Base-by-base conservation (phyloP, 1,139 yeast genomes). In the Taphrina sp. region DNA sequence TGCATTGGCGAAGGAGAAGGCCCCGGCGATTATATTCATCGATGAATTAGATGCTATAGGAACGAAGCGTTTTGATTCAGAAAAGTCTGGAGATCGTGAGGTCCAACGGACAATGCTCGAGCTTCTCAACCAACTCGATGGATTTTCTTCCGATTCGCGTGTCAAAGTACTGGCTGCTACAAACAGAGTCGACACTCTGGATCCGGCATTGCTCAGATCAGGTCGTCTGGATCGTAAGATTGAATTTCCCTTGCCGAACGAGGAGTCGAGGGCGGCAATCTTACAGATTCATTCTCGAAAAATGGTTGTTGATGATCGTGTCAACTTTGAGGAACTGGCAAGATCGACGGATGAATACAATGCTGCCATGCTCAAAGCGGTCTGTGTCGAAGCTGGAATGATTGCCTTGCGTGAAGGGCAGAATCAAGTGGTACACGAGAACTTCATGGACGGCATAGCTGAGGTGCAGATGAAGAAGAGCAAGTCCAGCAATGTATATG, bases 31-130 rank as follows among this genome's bases (percentile, higher is more conserved):
- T 67, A 92, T 92, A 60, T 92, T 92, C 71, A 92, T 92, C 66
- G 98, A 92, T 73, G 98, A 92, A 74, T 78, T 92, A 72, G 99
- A 92, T 74, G 98, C 99, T 41, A 92, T 92, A 72, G 99, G 98
- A 67, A 92, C 98, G 33, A 94, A 92, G 72, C 85, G 99, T 73
- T 92, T 92, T 69, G 98, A 92, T 69, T 87, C 96, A 12, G 97
- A 92, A 69, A 92, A 92, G 72, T 82, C 92, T 53, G 99, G 98
- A 69, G 99, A 92, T 71, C 82, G 98, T 71, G 98, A 94, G 75
- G 98, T 92, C 41, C 98, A 94, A 73, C 82, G 99, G 78, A 94
- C 98, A 44, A 92, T 92, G 98, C 80, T 94, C 81, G 98, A 92
- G 72, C 77, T 92, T 64, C 81, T 92, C 69, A 92, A 92, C 72